A percentile compares a stretch with the other conserved stretches of the same genome.
Evolutionary conservation across 1,284 basidiomycete genomes (phyloP).

Genomic region (Apiotrichum veenhuisii): DNA sequence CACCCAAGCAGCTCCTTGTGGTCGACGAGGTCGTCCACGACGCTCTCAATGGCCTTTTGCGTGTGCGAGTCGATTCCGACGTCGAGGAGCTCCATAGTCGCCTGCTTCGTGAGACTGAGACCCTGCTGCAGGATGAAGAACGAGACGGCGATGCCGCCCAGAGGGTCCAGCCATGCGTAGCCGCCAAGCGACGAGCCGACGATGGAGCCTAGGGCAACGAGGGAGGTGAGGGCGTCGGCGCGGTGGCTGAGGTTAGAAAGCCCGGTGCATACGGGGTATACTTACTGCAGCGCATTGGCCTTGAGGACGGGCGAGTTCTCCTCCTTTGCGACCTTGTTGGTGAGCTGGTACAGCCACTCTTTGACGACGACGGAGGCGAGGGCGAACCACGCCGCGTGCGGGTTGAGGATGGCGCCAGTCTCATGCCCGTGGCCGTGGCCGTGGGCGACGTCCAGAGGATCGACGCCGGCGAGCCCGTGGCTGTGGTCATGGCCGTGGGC

Average conservation of each 20-base stretch:
- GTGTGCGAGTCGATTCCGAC: conserved; percentile 67
- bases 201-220: conserved; percentile 84
- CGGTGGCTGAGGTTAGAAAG: conserved; percentile 64
- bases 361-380: conserved; percentile 73
- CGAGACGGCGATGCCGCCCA: conserved; percentile 88
- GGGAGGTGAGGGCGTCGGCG: conserved; percentile 84
- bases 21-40: conserved; percentile 59
- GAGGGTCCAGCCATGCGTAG: conserved; percentile 81
- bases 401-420: conserved; percentile 61
- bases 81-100: conserved; percentile 80
- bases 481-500: conserved; percentile 29
- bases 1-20: conserved; percentile 55
- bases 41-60: conserved; percentile 55
- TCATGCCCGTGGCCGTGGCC: conserved; percentile 29
- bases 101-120: conserved; percentile 63
- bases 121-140: conserved; percentile 85
- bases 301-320: conserved; percentile 85
- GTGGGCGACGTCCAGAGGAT: conserved; percentile 18
- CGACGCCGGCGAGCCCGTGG: conserved; percentile 1
- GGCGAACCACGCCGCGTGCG: conserved; percentile 96
- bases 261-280: not conserved
- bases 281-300: conserved; percentile 71
- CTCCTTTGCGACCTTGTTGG: conserved; percentile 80
- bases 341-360: conserved; percentile 87
- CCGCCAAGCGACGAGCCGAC: conserved; percentile 76